Evolutionary conservation across 2,329 filamentous ascomycete genomes (phyloP), one percentile per base, ranked within the genome.

Genomic region (Endothia cerciana): DNA sequence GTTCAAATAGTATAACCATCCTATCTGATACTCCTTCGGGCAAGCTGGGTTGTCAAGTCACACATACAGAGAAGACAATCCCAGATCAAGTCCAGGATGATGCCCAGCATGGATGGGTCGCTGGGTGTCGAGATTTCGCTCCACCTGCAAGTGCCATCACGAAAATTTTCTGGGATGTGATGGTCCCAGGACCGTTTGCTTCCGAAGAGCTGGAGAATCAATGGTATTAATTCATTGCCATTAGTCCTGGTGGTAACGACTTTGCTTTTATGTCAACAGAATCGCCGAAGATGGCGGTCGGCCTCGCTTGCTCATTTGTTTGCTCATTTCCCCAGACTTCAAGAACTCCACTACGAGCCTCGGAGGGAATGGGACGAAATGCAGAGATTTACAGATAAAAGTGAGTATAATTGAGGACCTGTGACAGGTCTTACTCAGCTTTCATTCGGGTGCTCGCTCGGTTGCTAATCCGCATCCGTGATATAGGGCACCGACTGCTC

Each of bases 261-360:
- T 63, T 17, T 77, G 63, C 72, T 77, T 71, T 69, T 76, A 30
- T 72, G 73, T 15, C 74, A 75, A 68, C 74, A 77, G 66, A 76
- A 69, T 67, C 73, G 73, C 69, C 71, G 72, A 59, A 66, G 69
- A 70, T 77, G 74, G 75, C 73, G 71, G 67, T 71, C 69, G 45
- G 49, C 2, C 17, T 63, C 70, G 65, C 70, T 76, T 57, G 71
- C 71, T 69, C 70, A 73, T 38, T 72, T 77, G 71, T 68, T 76
- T 70, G 60, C 69, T 66, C 69, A 71, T 66, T 71, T 76, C 60
- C 74, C 73, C 57, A 71, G 69, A 64, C 71, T 76, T 61, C 68
- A 73, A 64, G 73, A 74, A 69, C 28, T 77, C 53, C 69, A 75
- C 63, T 76, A 75, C 70, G 73, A 77, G 65, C 73, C 72, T 53